These are phyloP conservation scores for Coemansia sp. DNA, from an alignment of 192 early-diverging fungal genomes.

Conservation along the genomic window DNA sequence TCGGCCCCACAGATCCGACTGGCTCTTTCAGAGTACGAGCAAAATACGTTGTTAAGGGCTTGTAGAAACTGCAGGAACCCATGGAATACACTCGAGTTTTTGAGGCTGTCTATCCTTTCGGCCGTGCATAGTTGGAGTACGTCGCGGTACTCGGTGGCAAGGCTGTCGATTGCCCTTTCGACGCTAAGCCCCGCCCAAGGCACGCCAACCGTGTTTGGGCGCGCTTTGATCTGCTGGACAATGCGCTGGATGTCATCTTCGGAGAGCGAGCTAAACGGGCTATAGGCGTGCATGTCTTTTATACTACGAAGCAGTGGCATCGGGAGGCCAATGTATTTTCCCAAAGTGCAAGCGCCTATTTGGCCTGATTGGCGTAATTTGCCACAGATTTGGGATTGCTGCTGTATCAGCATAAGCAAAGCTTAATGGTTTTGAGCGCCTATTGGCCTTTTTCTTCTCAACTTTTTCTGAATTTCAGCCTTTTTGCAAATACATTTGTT, in stretches of 20 bases:
- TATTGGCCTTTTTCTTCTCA: neutral
- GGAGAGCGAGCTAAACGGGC: neutral
- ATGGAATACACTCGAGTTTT: neutral
- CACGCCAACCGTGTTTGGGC: neutral
- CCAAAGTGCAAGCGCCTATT: neutral
- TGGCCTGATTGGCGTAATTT: neutral
- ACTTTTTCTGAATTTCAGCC: neutral
- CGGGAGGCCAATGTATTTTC: neutral
- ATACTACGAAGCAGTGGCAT: neutral
- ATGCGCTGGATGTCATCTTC: conserved; percentile 6
- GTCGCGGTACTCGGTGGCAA: conserved; percentile 8
- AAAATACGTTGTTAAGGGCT: neutral
- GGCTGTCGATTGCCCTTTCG: conserved; percentile 3
- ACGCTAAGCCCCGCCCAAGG: neutral
- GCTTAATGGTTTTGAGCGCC: neutral
- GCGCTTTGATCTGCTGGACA: conserved; percentile 21
- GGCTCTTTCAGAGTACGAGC: neutral
- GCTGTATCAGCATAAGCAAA: neutral
- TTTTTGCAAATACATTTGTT: neutral
- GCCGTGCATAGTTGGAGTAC: neutral
- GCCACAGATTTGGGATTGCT: neutral
- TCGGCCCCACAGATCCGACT: neutral
- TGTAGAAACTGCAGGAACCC: conserved; percentile 3
- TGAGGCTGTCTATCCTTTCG: neutral
- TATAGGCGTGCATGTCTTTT: neutral